phyloP scores from a whole-genome alignment of 805 yeast genomes.

The Lachancea quebecensis region DNA sequence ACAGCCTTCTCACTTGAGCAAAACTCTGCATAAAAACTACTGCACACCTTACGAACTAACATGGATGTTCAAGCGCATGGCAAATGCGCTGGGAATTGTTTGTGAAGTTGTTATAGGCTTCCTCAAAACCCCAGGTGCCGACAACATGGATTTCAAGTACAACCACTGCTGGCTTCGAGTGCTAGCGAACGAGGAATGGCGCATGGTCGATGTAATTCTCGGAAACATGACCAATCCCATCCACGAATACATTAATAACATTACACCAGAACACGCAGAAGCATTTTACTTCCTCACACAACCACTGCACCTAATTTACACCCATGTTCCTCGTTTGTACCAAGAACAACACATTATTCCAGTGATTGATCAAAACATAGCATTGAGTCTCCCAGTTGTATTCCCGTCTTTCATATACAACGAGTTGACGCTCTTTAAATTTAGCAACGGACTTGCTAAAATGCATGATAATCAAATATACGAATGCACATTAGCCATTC shows the following conservation, averaged over 20 bases:
- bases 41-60: slow-evolving; percentile 70
- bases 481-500: slow-evolving; percentile 71
- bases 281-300: slow-evolving; percentile 68
- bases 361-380: slow-evolving; percentile 69
- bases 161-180: slow-evolving; percentile 91
- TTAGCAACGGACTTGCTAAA: slow-evolving; percentile 69
- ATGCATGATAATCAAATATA: slow-evolving; percentile 69
- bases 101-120: slow-evolving; percentile 78
- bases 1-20: slow-evolving; percentile 36
- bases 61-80: slow-evolving; percentile 65
- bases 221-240: slow-evolving; percentile 54
- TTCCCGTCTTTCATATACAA: slow-evolving; percentile 71
- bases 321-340: slow-evolving; percentile 78
- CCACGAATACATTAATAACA: slow-evolving; percentile 35
- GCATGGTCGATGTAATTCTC: slow-evolving; percentile 66
- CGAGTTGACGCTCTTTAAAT: slow-evolving; percentile 54
- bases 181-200: slow-evolving; percentile 66
- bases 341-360: slow-evolving; percentile 84
- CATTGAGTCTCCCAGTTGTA: slow-evolving; percentile 77
- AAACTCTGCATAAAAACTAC: slow-evolving; percentile 40
- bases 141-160: slow-evolving; percentile 37
- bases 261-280: slow-evolving; percentile 28
- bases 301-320: slow-evolving; percentile 69
- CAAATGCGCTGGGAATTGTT: slow-evolving; percentile 61
- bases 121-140: slow-evolving; percentile 69